phyloP scores from a whole-genome alignment of 345 rosid species.

The Euphorbia pulcherrima region DNA sequence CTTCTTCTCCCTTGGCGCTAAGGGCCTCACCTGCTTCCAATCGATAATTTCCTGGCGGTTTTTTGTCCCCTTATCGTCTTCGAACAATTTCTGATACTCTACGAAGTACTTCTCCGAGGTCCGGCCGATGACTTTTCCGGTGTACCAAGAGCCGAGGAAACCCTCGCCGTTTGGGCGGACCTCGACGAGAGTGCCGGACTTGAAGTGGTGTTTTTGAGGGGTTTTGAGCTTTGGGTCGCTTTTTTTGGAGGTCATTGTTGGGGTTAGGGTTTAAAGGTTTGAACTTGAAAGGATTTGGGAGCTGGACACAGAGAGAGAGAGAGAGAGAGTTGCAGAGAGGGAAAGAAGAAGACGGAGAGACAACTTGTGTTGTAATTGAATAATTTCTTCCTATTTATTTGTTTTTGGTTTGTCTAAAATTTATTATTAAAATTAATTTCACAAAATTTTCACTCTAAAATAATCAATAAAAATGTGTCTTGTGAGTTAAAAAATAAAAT shows the following conservation, averaged over 20 bases:
- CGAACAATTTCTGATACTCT: constrained; percentile 46
- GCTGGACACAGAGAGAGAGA: background rate
- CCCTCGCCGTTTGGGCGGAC: constrained; percentile 58
- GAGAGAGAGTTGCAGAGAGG: background rate
- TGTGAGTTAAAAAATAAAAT: too few relatives aligned
- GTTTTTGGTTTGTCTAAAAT: too few relatives aligned
- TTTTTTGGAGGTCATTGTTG: constrained; percentile 12
- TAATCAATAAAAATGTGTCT: too few relatives aligned
- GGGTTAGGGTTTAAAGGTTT: background rate
- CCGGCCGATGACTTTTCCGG: constrained; percentile 42
- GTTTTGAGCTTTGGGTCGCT: background rate
- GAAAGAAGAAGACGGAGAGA: background rate
- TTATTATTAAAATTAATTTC: too few relatives aligned
- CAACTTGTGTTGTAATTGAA: too few relatives aligned
- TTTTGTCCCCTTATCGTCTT: constrained; percentile 44
- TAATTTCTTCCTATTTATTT: too few relatives aligned
- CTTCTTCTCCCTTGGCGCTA: constrained; percentile 50
- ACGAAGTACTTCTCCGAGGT: constrained; percentile 34
- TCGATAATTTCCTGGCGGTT: constrained; percentile 42
- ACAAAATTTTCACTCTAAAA: too few relatives aligned
- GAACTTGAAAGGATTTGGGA: background rate
- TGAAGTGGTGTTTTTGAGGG: constrained; percentile 16
- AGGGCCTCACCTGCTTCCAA: constrained; percentile 40
- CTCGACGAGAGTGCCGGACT: constrained; percentile 56
- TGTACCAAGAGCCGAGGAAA: constrained; percentile 70